These are phyloP conservation scores for Picea sitchensis DNA, from an alignment of 75 land plant species.

Conservation along the genomic window DNA sequence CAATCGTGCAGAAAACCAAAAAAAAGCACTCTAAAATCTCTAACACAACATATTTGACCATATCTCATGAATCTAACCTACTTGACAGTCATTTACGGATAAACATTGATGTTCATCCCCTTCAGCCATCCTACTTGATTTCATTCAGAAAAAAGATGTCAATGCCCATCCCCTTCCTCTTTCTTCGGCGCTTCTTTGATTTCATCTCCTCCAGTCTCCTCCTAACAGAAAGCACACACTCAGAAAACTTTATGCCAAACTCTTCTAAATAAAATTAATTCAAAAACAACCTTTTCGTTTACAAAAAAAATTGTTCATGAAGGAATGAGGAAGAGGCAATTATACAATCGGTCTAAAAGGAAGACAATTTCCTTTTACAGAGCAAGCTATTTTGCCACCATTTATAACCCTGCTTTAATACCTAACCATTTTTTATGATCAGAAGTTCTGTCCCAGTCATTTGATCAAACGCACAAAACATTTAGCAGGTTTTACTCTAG, in stretches of 20 bases:
- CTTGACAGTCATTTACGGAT: too few species aligned
- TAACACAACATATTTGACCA: too few species aligned
- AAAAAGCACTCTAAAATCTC: too few species aligned
- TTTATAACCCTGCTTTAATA: not conserved
- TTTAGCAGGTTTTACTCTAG: not conserved
- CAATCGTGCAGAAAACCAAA: too few species aligned
- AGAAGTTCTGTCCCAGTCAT: not conserved
- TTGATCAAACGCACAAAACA: not conserved
- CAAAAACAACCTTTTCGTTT: not conserved
- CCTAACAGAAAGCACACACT: not conserved
- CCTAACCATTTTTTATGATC: not conserved
- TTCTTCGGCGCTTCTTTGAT: conserved; percentile 13
- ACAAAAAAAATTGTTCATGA: not conserved
- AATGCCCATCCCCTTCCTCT: conserved; percentile 6
- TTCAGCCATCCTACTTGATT: not conserved
- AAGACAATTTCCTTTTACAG: not conserved
- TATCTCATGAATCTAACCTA: too few species aligned
- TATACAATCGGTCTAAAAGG: not conserved
- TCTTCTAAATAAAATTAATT: not conserved
- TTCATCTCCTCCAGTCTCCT: conserved; percentile 11
- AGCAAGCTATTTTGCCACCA: not conserved
- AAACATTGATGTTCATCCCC: not conserved
- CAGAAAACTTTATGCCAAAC: not conserved
- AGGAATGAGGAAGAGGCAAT: not conserved
- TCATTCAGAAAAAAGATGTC: not conserved